Base-by-base conservation (phyloP, 352 stramenopile genomes). In the Phytophthora sansomeana region DNA sequence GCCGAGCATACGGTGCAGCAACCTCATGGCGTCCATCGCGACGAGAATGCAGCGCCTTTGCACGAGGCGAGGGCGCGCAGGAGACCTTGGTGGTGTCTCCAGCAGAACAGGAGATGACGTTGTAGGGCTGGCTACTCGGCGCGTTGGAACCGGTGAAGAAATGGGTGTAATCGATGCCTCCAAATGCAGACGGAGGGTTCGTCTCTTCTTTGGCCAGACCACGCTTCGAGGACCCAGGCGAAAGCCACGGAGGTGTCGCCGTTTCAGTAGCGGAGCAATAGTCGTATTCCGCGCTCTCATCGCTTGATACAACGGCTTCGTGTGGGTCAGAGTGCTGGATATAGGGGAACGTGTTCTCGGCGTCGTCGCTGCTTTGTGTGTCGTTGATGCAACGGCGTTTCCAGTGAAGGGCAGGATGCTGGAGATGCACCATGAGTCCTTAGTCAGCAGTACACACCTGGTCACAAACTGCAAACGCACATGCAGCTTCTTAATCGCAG, bases 331-430 rank as follows among this genome's bases (percentile, higher is more conserved):
- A n/a, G n/a, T 5, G 2, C 21, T 47, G 0, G 33, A 39, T 36
- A 21, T 57, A 29, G 4, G 49, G 33, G 14, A 35, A 14, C 35
- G 50, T 58, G 16, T 59, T 59, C 36, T 50, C 51, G 16, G n/a
- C n/a, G n/a, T 59, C 51, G 10, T 49, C 51, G 24, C 38, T 38
- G 7, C 42, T 48, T 5, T 17, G 30, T 1, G 50, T 30, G 36
- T 48, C 16, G 10, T 28, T 21, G 13, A 48, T n/a, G 42, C 42
- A 48, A 13, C 42, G 42, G 6, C 29, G 9, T 14, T n/a, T 29
- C 36, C 35, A 58, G 50, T 48, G 50, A 17, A 33, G 9, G 1
- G 38, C 32, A 0, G 38, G 42, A 10, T 41, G 51, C n/a, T 6
- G 32, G 10, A 11, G 32, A n/a, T n/a, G n/a, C n/a, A n/a, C n/a